phyloP scores from a whole-genome alignment of 345 rosid species.

The Heritiera littoralis region DNA sequence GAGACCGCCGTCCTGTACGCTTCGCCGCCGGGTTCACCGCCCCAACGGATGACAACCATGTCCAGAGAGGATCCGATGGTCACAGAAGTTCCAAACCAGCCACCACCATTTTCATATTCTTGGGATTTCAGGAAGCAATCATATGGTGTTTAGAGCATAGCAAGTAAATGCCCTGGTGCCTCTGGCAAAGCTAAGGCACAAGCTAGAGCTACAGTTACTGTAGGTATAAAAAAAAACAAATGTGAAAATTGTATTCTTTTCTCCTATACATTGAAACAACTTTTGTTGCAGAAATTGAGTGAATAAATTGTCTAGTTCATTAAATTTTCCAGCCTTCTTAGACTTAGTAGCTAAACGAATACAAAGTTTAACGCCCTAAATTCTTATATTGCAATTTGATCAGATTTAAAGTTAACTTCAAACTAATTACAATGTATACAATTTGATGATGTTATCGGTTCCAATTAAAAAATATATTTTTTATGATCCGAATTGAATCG shows the following conservation, averaged over 20 bases:
- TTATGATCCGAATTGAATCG: too few species aligned
- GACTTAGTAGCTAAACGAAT: too few species aligned
- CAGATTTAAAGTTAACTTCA: too few species aligned
- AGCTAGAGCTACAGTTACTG: neutral
- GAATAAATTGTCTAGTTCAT: too few species aligned
- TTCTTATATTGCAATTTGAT: too few species aligned
- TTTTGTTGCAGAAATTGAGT: neutral
- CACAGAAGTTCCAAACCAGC: conserved; percentile 32
- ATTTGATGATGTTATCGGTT: too few species aligned
- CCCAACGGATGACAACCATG: conserved; percentile 36
- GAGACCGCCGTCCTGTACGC: conserved; percentile 57
- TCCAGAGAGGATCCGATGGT: conserved; percentile 59
- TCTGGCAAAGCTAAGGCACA: conserved; percentile 17
- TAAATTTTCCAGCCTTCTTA: too few species aligned
- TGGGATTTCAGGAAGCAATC: conserved; percentile 35
- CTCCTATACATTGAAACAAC: neutral
- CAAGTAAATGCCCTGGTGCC: neutral
- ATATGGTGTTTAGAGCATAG: conserved; percentile 23
- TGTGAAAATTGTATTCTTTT: neutral
- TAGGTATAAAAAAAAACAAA: neutral
- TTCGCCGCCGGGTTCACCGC: conserved; percentile 69
- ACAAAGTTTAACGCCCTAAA: too few species aligned
- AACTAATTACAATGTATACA: too few species aligned
- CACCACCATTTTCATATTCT: conserved; percentile 12
- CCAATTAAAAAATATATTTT: too few species aligned